A percentile compares a stretch with the other conserved stretches of the same genome.
Conservation (phyloP, 2,329 filamentous ascomycete species). For the Ceratocystis alfenasii region DNA sequence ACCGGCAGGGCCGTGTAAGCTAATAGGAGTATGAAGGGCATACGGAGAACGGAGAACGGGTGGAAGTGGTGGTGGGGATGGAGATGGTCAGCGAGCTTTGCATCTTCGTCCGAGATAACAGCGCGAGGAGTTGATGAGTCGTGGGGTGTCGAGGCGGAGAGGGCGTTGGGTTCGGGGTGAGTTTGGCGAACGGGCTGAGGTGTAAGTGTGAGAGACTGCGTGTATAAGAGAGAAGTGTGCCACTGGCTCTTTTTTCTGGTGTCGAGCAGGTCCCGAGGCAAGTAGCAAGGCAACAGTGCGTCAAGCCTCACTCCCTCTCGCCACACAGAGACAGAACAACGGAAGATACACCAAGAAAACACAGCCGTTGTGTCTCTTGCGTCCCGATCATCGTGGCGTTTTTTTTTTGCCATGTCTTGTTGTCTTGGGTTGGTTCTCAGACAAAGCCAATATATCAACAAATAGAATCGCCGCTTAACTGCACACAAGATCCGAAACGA, state of each 20-base stretch:
- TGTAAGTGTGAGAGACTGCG: too few species aligned
- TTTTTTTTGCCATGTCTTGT: background rate
- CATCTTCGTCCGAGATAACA: background rate
- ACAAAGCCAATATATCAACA: slow-evolving; percentile 1
- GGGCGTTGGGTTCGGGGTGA: background rate
- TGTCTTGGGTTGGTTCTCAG: background rate
- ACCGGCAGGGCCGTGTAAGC: background rate
- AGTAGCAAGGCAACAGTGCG: too few species aligned
- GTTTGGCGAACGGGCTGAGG: background rate
- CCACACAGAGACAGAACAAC: background rate
- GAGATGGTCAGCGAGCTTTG: background rate
- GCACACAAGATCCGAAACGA: background rate
- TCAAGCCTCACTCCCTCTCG: too few species aligned
- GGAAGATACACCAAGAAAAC: background rate
- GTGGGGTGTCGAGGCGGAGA: background rate
- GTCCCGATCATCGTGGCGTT: background rate
- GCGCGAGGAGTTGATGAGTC: background rate
- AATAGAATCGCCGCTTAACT: background rate
- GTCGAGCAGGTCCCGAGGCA: too few species aligned
- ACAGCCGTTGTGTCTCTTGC: background rate
- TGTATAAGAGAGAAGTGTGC: too few species aligned
- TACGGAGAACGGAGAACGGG: background rate
- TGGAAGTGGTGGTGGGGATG: background rate
- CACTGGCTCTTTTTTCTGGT: too few species aligned
- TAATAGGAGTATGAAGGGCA: background rate